These are phyloP conservation scores for Ganoderma boninense DNA, from an alignment of 1,284 basidiomycete species.

Conservation along the genomic window DNA sequence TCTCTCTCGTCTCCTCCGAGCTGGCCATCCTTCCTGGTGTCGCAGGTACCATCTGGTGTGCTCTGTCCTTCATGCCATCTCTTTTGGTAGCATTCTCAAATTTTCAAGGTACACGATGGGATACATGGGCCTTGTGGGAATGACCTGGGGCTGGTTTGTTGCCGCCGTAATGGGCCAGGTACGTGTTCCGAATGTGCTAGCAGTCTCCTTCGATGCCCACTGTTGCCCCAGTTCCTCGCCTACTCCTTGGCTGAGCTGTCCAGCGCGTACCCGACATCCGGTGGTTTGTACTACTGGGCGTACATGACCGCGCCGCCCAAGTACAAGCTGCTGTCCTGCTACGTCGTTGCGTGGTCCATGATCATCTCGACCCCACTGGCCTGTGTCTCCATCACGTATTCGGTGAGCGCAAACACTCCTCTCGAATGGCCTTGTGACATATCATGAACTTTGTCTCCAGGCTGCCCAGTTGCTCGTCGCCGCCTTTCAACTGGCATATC, in stretches of 20 bases:
- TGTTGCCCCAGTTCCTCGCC: constrained; percentile 67
- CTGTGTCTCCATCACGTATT: constrained; percentile 32
- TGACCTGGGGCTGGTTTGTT: constrained; percentile 73
- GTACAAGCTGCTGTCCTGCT: constrained; percentile 73
- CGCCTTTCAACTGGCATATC: constrained; percentile 24
- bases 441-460: constrained; percentile 6
- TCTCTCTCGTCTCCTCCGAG: constrained; percentile 68
- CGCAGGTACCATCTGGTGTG: constrained; percentile 28
- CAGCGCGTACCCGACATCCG: constrained; percentile 76
- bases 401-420: constrained; percentile 16
- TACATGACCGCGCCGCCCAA: constrained; percentile 70
- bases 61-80: background rate
- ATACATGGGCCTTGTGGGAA: constrained; percentile 79
- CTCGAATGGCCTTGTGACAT: background rate
- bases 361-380: constrained; percentile 31
- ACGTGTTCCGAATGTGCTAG: constrained; percentile 21
- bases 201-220: constrained; percentile 33
- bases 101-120: constrained; percentile 74
- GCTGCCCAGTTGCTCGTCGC: constrained; percentile 32
- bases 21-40: constrained; percentile 59
- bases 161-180: constrained; percentile 54
- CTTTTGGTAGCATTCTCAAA: constrained; percentile 33
- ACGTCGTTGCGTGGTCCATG: constrained; percentile 32
- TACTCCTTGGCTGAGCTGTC: constrained; percentile 76
- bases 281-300: constrained; percentile 87